Evolutionary conservation across 1,284 basidiomycete genomes (phyloP), one percentile per base, ranked within the genome.

Genomic region (Xerocomus alliaceus): DNA sequence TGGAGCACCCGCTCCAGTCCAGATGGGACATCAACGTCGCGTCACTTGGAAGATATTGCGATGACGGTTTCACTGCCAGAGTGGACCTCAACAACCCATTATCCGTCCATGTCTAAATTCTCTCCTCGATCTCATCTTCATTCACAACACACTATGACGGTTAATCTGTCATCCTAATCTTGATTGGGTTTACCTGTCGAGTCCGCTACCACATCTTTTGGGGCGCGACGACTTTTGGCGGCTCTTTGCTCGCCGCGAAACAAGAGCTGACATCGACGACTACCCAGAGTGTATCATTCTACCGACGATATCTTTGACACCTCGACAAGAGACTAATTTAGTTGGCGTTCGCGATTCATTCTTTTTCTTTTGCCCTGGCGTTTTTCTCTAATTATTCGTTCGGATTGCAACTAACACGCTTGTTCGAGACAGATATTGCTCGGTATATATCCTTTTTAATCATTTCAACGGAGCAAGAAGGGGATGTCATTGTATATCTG

Each of bases 101-200:
- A 59, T 57, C 39, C 57, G n/a, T 50, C 47, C 48, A 54, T 46
- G 29, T 46, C 62, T 68, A 62, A 37, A 46, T 45, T 55, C 37
- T 44, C 56, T 55, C 50, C 62, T 58, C 58, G 56, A 65, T 62
- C 60, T 60, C 62, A 54, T 37, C 67, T 55, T 62, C 56, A 34
- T 54, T 56, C 68, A 62, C 71, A 59, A 54, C 56, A 52, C 61
- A 59, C 53, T 22, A 54, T 58, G 71, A 64, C 74, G 51, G 63
- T 60, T 54, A 59, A 62, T 54, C 60, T 63, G 67, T 72, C 71
- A 58, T 53, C 61, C 54, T 76, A 61, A 63, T 56, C 58, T 51
- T 77, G 67, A 76, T 62, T 54, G 60, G 71, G 72, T 62, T 70
- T 50, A 63, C 54, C 47, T 46, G 61, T 51, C 60, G 48, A 54